Percentiles rank a stretch among this genome's conserved stretches.
Evolutionary conservation across 306 rosid species (phyloP).

Genomic region (Vigna radiata): DNA sequence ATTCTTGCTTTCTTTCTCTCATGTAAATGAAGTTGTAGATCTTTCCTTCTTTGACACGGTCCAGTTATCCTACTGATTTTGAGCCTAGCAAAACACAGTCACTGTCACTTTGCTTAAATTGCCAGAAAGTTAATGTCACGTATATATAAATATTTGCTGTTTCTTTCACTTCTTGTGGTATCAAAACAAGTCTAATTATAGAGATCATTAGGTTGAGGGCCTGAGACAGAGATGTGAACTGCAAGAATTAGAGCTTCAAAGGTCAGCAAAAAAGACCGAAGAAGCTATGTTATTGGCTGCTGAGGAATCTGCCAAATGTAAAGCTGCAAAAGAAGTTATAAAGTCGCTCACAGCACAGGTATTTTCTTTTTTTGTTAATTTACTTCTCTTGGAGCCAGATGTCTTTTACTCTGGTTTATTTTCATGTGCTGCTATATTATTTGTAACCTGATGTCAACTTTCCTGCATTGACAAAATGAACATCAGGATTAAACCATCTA

Average conservation of each 20-base stretch:
- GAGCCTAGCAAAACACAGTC: not conserved
- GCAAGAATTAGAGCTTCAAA: conserved; percentile 88
- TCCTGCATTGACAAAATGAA: conserved; percentile 6
- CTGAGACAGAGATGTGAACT: conserved; percentile 77
- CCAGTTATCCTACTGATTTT: not conserved
- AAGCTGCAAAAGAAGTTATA: conserved; percentile 94
- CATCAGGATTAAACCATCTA: not conserved
- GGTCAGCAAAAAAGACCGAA: conserved; percentile 76
- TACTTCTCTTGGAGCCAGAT: conserved; percentile 35
- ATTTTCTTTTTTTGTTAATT: conserved; percentile 28
- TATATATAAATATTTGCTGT: not conserved
- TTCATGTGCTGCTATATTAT: conserved; percentile 26
- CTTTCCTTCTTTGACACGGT: not conserved
- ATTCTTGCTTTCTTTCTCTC: conserved; percentile 33
- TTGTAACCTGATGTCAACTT: conserved; percentile 1
- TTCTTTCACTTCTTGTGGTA: conserved; percentile 13
- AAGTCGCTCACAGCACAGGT: conserved; percentile 95
- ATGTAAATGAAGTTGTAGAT: conserved; percentile 7
- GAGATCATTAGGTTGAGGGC: conserved; percentile 74
- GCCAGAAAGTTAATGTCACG: conserved; percentile 16
- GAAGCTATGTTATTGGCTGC: conserved; percentile 82
- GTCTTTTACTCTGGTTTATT: conserved; percentile 34
- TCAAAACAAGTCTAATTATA: conserved; percentile 39
- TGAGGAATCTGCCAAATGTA: conserved; percentile 85
- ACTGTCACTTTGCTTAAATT: conserved; percentile 19